A percentile compares a stretch with the other conserved stretches of the same genome.
phyloP scores from a whole-genome alignment of 2,329 filamentous ascomycete genomes.

The Botrytis tulipae region DNA sequence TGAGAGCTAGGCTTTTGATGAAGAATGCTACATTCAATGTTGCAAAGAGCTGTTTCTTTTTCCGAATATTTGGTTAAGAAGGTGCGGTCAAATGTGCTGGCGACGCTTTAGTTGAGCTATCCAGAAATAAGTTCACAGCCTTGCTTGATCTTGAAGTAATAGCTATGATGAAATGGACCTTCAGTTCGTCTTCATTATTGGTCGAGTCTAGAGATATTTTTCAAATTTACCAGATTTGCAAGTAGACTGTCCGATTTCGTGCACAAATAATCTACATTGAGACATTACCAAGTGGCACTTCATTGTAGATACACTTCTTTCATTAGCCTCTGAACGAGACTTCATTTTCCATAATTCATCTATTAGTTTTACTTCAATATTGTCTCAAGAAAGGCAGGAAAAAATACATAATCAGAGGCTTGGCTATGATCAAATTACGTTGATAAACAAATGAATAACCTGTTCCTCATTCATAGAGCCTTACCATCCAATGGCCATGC shows the following conservation, averaged over 20 bases:
- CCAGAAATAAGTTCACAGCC: neutral
- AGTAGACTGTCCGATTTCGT: neutral
- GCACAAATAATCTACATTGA: neutral
- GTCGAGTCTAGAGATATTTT: neutral
- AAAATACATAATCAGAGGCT: neutral
- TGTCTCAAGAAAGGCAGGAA: neutral
- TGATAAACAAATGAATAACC: neutral
- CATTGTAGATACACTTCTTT: neutral
- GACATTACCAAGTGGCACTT: neutral
- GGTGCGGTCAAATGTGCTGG: neutral
- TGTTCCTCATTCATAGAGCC: neutral
- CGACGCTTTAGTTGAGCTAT: neutral
- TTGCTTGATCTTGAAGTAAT: neutral
- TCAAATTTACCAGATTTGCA: neutral
- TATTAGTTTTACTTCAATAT: neutral
- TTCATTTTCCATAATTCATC: neutral
- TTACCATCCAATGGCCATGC: neutral
- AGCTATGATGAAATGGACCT: neutral
- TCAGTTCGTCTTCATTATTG: neutral
- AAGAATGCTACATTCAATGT: neutral
- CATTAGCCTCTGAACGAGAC: neutral
- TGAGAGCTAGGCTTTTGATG: neutral
- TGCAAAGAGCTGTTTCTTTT: neutral
- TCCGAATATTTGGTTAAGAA: neutral
- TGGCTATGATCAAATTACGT: neutral